Base-by-base conservation (phyloP, 2,329 filamentous ascomycete genomes). In the Amesomyces nigricolor region DNA sequence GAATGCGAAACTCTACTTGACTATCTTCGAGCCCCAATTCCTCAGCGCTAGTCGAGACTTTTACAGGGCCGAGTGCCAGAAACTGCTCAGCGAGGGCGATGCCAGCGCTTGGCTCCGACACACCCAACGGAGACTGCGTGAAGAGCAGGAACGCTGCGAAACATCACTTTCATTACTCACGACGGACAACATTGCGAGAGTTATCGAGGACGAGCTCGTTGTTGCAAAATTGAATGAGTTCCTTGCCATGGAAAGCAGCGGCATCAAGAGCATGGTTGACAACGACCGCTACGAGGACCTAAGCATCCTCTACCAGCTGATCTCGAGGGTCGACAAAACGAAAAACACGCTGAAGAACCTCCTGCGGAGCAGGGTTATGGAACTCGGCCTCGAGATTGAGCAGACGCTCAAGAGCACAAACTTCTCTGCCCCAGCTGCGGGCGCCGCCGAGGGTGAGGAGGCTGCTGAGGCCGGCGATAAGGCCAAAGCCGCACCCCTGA, bases 231-330 rank as follows among this genome's bases (percentile, higher is more conserved):
- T 97, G 55, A 76, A 82, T 19, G 90, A 95, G 14, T 87, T 99
- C 52, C 79, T 97, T 58, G 83, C 85, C 47, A 83, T 96, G 71
- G 90, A 96, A 64, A 82, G 82, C 5, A 96, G 87, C 59, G 94
- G 94, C 0, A 79, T 96, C 42, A 84, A 81, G 60, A 85, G 85
- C 67, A 97, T 99, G 92, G 84, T 97, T 48, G 89, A 96, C 69
- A 91, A 96, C 64, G 88, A 96, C 70, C 83, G 87, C 60, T 65
- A 87, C 35, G 82, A 87, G 4, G 91, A 95, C 64, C 75, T 99
- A 9, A 77, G 78, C n/a, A 85, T 91, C 48, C 76, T 97, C 3
- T 97, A 94, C 69, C 78, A 84, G 16, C 79, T 97, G 2, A 87
- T 95, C 53, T 75, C 81, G 9, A 80, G 89, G 35, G 87, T 96